Conservation (phyloP, 129 eudicot species). For the Erigeron canadensis region DNA sequence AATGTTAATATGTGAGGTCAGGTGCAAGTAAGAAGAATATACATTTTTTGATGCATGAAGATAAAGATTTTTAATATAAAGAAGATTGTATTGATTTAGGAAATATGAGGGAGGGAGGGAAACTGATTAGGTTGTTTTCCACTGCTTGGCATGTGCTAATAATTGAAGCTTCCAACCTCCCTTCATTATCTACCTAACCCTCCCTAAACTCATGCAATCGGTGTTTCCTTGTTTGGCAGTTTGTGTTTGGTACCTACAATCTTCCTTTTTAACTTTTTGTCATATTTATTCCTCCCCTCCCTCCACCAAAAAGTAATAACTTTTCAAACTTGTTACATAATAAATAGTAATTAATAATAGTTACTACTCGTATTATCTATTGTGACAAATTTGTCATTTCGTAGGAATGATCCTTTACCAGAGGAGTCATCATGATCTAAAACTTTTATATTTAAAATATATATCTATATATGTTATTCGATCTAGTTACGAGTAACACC, state of each 20-base stretch:
- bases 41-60: neutral
- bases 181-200: slow-evolving; percentile 38
- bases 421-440: no score
- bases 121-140: slow-evolving; percentile 28
- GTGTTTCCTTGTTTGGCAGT: slow-evolving; percentile 34
- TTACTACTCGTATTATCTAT: no score
- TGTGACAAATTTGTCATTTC: no score
- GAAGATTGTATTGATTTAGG: neutral
- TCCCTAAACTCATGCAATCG: slow-evolving; percentile 39
- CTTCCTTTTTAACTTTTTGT: slow-evolving; percentile 26
- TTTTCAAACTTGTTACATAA: slow-evolving; percentile 7
- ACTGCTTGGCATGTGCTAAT: slow-evolving; percentile 45
- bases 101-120: neutral
- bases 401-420: no score
- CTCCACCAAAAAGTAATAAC: neutral
- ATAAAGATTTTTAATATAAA: neutral
- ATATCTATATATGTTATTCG: no score
- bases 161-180: slow-evolving; percentile 43
- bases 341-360: neutral
- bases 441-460: no score
- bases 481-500: no score
- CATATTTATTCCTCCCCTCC: slow-evolving; percentile 16
- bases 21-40: no score
- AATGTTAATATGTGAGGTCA: no score
- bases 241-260: slow-evolving; percentile 35